These are phyloP conservation scores for Taphrina sp. DNA, from an alignment of 1,139 yeast genomes.

Conservation along the genomic window DNA sequence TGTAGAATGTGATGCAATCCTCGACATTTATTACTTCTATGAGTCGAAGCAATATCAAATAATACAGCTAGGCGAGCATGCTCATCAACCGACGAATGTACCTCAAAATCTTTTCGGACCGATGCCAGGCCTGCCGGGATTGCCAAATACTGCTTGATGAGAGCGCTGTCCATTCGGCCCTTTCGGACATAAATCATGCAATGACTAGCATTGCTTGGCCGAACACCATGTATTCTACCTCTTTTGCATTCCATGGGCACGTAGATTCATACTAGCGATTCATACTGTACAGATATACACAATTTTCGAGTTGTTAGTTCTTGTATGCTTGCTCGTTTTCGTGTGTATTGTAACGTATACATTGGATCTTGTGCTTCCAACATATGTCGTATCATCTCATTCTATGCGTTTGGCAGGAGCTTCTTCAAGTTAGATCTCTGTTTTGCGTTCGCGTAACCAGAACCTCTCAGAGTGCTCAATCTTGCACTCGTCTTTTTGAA, in stretches of 20 bases:
- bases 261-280: too few species aligned
- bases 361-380: not conserved
- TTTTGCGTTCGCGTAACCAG: constrained; percentile 15
- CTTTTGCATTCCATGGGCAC: too few species aligned
- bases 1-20: constrained; percentile 22
- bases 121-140: too few species aligned
- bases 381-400: too few species aligned
- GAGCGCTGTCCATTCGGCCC: too few species aligned
- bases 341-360: not conserved
- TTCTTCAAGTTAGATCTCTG: constrained; percentile 15
- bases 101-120: constrained; percentile 12
- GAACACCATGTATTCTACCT: too few species aligned
- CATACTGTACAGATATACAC: too few species aligned
- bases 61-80: constrained; percentile 22
- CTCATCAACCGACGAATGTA: constrained; percentile 17
- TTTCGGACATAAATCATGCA: too few species aligned
- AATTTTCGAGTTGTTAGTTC: too few species aligned
- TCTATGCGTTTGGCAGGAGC: constrained; percentile 17
- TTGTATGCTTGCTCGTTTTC: too few species aligned
- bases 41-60: constrained; percentile 16
- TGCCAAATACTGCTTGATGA: too few species aligned
- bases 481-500: constrained; percentile 21
- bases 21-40: constrained; percentile 30
- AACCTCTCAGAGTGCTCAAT: constrained; percentile 8
- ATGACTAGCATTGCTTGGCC: too few species aligned